phyloP scores from a whole-genome alignment of 306 rosid species.

The Vachellia pachyceras region DNA sequence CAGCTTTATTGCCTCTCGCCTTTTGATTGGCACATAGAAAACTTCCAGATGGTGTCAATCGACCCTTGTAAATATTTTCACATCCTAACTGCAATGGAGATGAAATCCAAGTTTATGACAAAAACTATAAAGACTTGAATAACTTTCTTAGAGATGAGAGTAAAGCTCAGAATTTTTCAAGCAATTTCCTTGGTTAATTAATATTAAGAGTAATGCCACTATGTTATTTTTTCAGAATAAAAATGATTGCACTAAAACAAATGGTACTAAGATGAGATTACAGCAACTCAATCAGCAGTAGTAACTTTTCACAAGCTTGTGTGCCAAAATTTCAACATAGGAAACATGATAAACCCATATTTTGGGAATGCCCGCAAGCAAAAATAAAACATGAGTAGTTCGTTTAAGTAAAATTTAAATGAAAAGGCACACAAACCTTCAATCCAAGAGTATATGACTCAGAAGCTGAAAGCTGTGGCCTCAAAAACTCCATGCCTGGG shows the following conservation, averaged over 20 bases:
- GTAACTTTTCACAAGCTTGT: conserved; percentile 15
- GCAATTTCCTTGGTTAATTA: conserved; percentile 10
- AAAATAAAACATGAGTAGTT: background rate
- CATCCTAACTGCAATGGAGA: conserved; percentile 57
- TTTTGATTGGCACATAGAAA: conserved; percentile 51
- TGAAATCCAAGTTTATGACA: conserved; percentile 29
- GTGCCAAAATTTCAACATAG: conserved; percentile 12
- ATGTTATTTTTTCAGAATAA: conserved; percentile 1
- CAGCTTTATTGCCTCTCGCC: conserved; percentile 45
- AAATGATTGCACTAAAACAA: no score
- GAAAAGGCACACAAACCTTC: conserved; percentile 57
- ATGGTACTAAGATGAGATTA: no score
- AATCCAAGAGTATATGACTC: conserved; percentile 49
- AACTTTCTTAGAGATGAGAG: background rate
- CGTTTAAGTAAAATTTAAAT: background rate
- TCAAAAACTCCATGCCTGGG: conserved; percentile 45
- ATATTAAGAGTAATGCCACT: background rate
- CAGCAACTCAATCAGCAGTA: no score
- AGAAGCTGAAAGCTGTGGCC: conserved; percentile 56
- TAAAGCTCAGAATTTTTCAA: background rate
- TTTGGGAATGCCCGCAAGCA: background rate
- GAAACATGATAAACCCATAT: background rate
- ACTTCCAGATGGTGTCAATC: conserved; percentile 38
- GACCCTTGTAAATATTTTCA: conserved; percentile 44
- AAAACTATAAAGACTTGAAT: background rate